Evolutionary conservation across 2,329 filamentous ascomycete species (phyloP), one percentile per base, ranked within the genome.

Genomic region (Fusarium burgessii): DNA sequence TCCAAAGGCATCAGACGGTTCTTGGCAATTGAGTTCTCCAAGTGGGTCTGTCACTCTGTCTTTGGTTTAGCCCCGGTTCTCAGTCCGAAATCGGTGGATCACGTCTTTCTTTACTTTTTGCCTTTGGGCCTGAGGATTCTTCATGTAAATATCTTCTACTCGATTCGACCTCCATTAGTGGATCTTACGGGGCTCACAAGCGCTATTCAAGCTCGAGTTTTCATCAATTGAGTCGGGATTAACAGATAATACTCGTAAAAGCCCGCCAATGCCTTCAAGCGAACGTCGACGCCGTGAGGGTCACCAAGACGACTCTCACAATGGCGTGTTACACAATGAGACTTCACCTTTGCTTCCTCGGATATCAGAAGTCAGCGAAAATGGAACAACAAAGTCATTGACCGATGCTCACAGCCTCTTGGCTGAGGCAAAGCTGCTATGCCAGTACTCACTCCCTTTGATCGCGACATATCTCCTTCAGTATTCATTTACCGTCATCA

Each of bases 401-500:
- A 50, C 58, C 9, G 51, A 66, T 10, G 38, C 32, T 15, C 55
- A 71, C 27, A 71, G 51, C 47, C 35, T 71, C 15, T 61, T 58
- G 68, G 49, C 59, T 4, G 73, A 77, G 35, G 57, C 74, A 6
- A 52, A 57, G 45, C 61, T 74, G 6, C 56, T 77, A 23, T 68
- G 62, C 36, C 54, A 52, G 17, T 72, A 70, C 54, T 86, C 84
- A 1, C 70, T 84, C 9, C 86, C 86, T 12, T 77, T 88, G 29
- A 83, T 86, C 57, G 78, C 84, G 23, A 88, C 86, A 4, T 88
- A 87, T 68, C 77, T 88, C 8, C 80, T 88, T 18, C 85, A 88
- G 68, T 88, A 88, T 74, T 85, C 82, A n/a, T 86, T 85, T 69
- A 85, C 79, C 49, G 77, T 88, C 51, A 83, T 86, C 66, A 86